These are phyloP conservation scores for Diaporthe vexans DNA, from an alignment of 2,329 filamentous ascomycete species.

Conservation along the genomic window DNA sequence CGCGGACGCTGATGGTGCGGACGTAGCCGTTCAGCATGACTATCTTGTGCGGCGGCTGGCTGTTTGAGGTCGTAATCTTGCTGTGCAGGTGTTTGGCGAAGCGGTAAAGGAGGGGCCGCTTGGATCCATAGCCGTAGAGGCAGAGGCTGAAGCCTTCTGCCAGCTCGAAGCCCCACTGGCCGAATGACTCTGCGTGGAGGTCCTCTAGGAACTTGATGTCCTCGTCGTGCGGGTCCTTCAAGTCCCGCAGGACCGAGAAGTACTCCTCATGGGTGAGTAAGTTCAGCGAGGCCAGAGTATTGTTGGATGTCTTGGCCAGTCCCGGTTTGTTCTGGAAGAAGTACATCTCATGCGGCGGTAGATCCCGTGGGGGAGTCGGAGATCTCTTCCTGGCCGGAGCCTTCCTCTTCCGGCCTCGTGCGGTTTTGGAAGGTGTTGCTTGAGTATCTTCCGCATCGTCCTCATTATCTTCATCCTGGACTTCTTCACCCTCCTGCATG, in stretches of 20 bases:
- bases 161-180: constrained; percentile 94
- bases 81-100: constrained; percentile 81
- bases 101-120: constrained; percentile 78
- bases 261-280: constrained; percentile 94
- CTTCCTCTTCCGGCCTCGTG: constrained; percentile 60
- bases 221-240: constrained; percentile 76
- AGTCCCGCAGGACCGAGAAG: constrained; percentile 76
- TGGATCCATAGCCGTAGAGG: constrained; percentile 93
- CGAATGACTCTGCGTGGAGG: constrained; percentile 84
- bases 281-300: constrained; percentile 80
- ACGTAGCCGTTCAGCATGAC: constrained; percentile 91
- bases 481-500: constrained; percentile 43
- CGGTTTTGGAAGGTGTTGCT: constrained; percentile 63
- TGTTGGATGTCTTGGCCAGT: constrained; percentile 86
- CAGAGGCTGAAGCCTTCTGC: constrained; percentile 89
- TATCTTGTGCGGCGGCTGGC: constrained; percentile 68
- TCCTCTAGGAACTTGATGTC: constrained; percentile 80
- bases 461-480: constrained; percentile 38
- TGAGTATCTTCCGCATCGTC: constrained; percentile 49
- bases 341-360: constrained; percentile 91
- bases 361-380: constrained; percentile 83
- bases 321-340: constrained; percentile 93
- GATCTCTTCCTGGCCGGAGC: constrained; percentile 69
- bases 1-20: constrained; percentile 74
- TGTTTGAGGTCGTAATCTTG: constrained; percentile 49